Evolutionary conservation across 345 rosid genomes (phyloP).

Genomic region (Aurinia saxatilis): DNA sequence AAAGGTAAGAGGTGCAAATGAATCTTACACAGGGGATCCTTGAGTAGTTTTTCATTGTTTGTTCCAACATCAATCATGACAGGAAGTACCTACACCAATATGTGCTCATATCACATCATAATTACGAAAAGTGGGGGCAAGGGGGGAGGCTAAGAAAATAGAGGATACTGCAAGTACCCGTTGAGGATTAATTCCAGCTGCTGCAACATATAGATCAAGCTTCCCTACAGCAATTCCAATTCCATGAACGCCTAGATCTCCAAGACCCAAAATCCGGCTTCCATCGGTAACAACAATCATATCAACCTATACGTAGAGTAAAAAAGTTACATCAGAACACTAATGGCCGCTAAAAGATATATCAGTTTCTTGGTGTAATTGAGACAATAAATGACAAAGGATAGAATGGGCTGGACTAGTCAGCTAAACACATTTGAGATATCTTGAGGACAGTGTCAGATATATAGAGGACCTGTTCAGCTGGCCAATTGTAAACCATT

Average conservation of each 20-base stretch:
- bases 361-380: background rate
- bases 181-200: constrained; percentile 98
- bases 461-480: constrained; percentile 66
- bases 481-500: constrained; percentile 98
- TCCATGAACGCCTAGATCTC: constrained; percentile 97
- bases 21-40: constrained; percentile 75
- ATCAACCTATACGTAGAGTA: constrained; percentile 59
- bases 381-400: background rate
- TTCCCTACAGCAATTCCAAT: constrained; percentile 94
- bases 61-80: constrained; percentile 99
- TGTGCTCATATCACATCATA: background rate
- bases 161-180: constrained; percentile 45
- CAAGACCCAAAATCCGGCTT: constrained; percentile 97
- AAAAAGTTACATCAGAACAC: background rate
- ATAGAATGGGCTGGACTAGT: background rate
- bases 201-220: constrained; percentile 95
- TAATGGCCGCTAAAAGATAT: background rate
- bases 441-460: background rate
- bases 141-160: background rate
- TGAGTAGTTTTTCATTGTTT: constrained; percentile 85
- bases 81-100: constrained; percentile 74
- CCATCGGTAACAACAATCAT: constrained; percentile 99
- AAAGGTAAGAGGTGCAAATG: constrained; percentile 10
- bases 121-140: background rate
- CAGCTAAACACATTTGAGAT: constrained; percentile 8